Percentiles rank a stretch among this genome's conserved stretches.
Evolutionary conservation across 1,284 basidiomycete genomes (phyloP).

Genomic region (Schizophyllum amplum): DNA sequence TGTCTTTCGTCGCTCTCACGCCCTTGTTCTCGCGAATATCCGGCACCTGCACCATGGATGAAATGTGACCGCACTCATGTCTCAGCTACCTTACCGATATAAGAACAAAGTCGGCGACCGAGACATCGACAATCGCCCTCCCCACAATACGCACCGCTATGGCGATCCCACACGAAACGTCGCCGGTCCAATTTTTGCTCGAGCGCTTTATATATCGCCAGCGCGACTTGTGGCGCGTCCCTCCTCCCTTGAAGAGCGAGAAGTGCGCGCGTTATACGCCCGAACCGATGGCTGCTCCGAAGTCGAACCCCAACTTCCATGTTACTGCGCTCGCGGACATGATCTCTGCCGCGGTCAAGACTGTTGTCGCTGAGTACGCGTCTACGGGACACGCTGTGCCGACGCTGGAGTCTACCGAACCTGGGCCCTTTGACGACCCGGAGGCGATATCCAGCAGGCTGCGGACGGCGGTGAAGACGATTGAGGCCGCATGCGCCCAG

Average conservation of each 20-base stretch:
- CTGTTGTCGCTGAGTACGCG: conserved; percentile 12
- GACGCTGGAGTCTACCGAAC: conserved; percentile 9
- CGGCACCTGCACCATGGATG: not conserved
- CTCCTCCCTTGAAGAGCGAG: not conserved
- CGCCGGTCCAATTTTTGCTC: not conserved
- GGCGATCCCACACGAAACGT: not conserved
- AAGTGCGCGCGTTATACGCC: not conserved
- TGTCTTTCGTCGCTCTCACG: not conserved
- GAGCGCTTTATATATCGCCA: not conserved
- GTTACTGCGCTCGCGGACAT: conserved; percentile 9
- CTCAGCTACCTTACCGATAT: not conserved
- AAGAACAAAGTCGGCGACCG: not conserved
- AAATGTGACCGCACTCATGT: not conserved
- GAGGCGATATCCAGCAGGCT: conserved; percentile 6
- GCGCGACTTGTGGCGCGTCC: not conserved
- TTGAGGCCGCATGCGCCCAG: conserved; percentile 19
- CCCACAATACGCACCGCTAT: not conserved
- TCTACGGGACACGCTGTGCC: conserved; percentile 9
- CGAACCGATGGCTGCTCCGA: not conserved
- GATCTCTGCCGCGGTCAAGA: conserved; percentile 12
- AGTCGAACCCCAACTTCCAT: not conserved
- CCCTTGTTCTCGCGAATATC: not conserved
- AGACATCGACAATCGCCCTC: not conserved
- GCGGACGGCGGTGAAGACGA: conserved; percentile 13
- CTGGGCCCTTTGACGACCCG: conserved; percentile 14